A percentile compares a stretch with the other conserved stretches of the same genome.
Evolutionary conservation across 2,329 filamentous ascomycete genomes (phyloP).

Genomic region (Ophiostoma ulmi): DNA sequence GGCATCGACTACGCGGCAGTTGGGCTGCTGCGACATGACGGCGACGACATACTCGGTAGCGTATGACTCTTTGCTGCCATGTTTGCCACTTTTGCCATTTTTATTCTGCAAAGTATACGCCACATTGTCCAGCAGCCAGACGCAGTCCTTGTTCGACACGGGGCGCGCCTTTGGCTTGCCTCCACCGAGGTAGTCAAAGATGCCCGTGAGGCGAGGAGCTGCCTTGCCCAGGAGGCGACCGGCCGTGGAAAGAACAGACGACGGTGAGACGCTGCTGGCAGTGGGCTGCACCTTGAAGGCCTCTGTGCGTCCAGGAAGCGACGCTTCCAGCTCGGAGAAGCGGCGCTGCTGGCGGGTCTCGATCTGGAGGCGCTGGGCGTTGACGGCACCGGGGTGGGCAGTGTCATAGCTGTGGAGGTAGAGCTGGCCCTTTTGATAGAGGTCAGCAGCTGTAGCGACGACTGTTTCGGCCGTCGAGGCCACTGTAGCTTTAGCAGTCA

Average conservation of each 20-base stretch:
- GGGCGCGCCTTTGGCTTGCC: slow-evolving; percentile 55
- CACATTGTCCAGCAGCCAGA: slow-evolving; percentile 90
- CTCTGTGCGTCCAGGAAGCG: slow-evolving; percentile 36
- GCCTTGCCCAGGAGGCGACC: slow-evolving; percentile 1
- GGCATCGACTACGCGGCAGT: slow-evolving; percentile 60
- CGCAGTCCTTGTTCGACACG: slow-evolving; percentile 61
- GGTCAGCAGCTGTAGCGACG: neutral
- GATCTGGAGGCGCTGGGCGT: slow-evolving; percentile 42
- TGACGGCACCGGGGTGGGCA: slow-evolving; percentile 16
- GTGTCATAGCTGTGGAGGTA: neutral
- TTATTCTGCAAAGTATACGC: slow-evolving; percentile 48
- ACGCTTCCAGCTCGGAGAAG: slow-evolving; percentile 48
- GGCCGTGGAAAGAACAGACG: neutral
- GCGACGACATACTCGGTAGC: slow-evolving; percentile 77
- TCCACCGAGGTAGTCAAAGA: slow-evolving; percentile 48
- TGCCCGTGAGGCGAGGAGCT: slow-evolving; percentile 33
- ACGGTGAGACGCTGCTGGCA: slow-evolving; percentile 23
- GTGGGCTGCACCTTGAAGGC: neutral
- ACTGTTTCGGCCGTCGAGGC: neutral
- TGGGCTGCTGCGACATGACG: slow-evolving; percentile 69
- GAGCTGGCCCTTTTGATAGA: neutral
- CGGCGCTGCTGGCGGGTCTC: slow-evolving; percentile 45
- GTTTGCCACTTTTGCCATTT: slow-evolving; percentile 35
- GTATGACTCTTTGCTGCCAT: slow-evolving; percentile 50
- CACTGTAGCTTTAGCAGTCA: neutral